Base-by-base conservation (phyloP, 176 grass and related monocot genomes). In the Zizania latifolia region DNA sequence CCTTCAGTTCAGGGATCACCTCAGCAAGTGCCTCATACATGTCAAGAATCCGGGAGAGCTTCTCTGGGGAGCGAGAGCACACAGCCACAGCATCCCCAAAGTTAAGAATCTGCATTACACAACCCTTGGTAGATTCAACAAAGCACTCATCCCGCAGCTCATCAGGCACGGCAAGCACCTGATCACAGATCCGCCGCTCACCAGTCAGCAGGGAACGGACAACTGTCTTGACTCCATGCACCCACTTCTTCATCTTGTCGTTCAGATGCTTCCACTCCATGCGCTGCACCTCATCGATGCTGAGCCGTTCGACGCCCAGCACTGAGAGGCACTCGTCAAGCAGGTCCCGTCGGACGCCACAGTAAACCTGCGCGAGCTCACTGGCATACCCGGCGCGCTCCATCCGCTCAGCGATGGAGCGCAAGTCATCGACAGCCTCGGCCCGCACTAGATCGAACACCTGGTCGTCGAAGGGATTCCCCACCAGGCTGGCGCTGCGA, bases 241-340 rank as follows among this genome's bases (percentile, higher is more conserved):
- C 88, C 91, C 91, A 98, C 65, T 92, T 98, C 86, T 98, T 98
- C 81, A 93, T 94, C 84, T 92, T 98, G 75, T 98, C 95, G 62
- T 94, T 93, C 1, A 94, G 89, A 41, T 78, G 70, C 62, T 76
- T 79, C 95, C 95, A 98, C 67, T 98, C 94, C 22, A 88, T 32
- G 13, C 86, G 81, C 80, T 98, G 95, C 6, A 98, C 95, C 84
- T 98, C 95, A 3, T 98, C 95, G 51, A 98, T 98, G 79, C 95
- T 98, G 50, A 94, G 88, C 30, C 91, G 72, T 56, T 94, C 95
- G 2, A 98, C 82, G 0, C 95, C 91, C 5, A 98, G 86, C 26
- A 98, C 82, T 0, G 51, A 60, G 68, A 98, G 91, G 58, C 89
- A 98, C 54, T 94, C 95, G 16, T 98, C 91, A 8, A 98, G 85